Conservation (phyloP, 352 stramenopile species). For the Albugo candida region DNA sequence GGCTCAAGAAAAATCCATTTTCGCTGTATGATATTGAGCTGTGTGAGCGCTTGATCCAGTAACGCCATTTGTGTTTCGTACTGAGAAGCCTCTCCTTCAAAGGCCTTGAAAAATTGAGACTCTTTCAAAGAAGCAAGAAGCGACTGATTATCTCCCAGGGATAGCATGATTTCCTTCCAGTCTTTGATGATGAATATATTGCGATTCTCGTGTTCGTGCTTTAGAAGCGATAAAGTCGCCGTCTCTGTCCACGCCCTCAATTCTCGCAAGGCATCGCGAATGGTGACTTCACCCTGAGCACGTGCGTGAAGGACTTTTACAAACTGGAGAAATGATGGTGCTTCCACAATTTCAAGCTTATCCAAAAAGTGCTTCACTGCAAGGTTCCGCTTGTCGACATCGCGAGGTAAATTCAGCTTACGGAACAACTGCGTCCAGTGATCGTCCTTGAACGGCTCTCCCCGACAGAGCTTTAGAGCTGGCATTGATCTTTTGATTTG, state of each 20-base stretch:
- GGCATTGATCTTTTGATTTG: slow-evolving; percentile 80
- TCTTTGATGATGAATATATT: slow-evolving; percentile 86
- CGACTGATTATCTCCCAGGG: slow-evolving; percentile 89
- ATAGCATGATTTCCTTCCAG: slow-evolving; percentile 90
- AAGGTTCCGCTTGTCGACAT: slow-evolving; percentile 75
- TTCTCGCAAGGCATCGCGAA: slow-evolving; percentile 87
- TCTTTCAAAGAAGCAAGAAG: slow-evolving; percentile 88
- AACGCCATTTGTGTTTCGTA: slow-evolving; percentile 83
- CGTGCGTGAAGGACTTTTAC: slow-evolving; percentile 83
- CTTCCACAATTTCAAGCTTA: slow-evolving; percentile 47
- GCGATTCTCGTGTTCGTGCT: slow-evolving; percentile 67
- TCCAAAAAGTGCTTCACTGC: slow-evolving; percentile 85
- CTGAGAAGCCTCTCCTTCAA: slow-evolving; percentile 76
- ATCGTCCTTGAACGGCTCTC: slow-evolving; percentile 92
- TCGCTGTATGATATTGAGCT: slow-evolving; percentile 85
- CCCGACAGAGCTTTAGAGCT: slow-evolving; percentile 84
- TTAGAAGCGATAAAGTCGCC: slow-evolving; percentile 71
- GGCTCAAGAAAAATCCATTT: slow-evolving; percentile 95
- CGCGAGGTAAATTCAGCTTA: slow-evolving; percentile 77
- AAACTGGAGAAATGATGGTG: slow-evolving; percentile 76
- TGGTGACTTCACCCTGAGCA: slow-evolving; percentile 86
- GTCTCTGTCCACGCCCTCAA: slow-evolving; percentile 85
- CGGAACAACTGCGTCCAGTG: slow-evolving; percentile 88
- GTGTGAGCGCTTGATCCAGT: slow-evolving; percentile 58
- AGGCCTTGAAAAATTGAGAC: slow-evolving; percentile 90